Evolutionary conservation across 2,329 filamentous ascomycete genomes (phyloP), one percentile per base, ranked within the genome.

Genomic region (Pseudogymnoascus sp.): DNA sequence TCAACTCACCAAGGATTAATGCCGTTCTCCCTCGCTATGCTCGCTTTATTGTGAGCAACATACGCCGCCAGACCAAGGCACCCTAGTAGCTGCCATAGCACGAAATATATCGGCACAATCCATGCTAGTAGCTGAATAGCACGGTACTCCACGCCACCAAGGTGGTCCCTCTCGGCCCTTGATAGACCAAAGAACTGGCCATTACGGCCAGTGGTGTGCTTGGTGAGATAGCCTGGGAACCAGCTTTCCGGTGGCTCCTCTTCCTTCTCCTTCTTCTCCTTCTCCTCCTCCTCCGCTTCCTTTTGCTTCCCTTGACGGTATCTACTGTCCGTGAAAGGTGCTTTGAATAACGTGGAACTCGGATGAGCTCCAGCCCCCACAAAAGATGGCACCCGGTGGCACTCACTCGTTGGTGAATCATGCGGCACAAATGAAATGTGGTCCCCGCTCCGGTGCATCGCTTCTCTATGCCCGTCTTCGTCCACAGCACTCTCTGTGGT

Each of bases 121-220:
- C 82, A 76, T 2, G 83, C 78, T 1, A 89, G 76, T 4, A 88
- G 91, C 74, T 96, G 95, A 64, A 99, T 74, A 0, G 93, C 90
- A 5, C 94, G 88, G 71, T 99, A 99, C 73, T 99, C 94, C 66
- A 99, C 96, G 22, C 94, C 94, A 11, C 94, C 94, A 2, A 99
- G 78, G 74, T 97, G 94, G 72, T 99, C 92, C 67, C 94, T 85
- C 75, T 99, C 92, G 66, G 95, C 91, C 67, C 95, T 89, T 0
- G 89, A 90, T 66, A 99, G 75, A 67, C 92, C 91, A 8, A 94
- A 82, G 71, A 97, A 99, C 39, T 90, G 88, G 9, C 93, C 97
- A 73, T 99, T 99, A 66, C 94, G 86, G 25, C 89, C 93, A 61
- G 97, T 84, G 1, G 72, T 75, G 6, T 70, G 71, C 9, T 71